Conservation (phyloP, 768 basidiomycete species). For the Lentinula boryana region DNA sequence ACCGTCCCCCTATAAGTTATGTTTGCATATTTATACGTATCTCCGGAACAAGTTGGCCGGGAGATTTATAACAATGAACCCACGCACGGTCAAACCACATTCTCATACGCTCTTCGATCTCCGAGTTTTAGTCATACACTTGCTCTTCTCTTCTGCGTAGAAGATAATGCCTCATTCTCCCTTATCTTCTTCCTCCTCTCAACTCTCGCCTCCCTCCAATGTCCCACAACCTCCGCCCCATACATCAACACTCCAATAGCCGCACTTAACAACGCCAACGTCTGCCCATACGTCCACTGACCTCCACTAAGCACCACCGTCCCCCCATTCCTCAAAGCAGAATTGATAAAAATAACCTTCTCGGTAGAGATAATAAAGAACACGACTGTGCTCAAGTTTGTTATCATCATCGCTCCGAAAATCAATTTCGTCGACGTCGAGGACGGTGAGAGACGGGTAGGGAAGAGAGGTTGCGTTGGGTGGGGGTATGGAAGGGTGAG, state of each 20-base stretch:
- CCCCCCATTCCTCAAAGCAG: neutral
- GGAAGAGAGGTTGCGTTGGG: neutral
- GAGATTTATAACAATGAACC: no score
- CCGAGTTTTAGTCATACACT: no score
- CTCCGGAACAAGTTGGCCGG: no score
- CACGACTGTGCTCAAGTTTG: neutral
- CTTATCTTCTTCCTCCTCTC: neutral
- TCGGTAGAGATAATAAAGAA: neutral
- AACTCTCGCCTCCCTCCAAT: neutral
- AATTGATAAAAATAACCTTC: neutral
- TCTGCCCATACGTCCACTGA: neutral
- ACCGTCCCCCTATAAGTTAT: no score
- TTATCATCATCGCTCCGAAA: neutral
- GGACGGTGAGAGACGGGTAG: neutral
- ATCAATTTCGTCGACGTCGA: neutral
- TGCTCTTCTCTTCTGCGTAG: no score
- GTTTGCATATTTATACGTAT: neutral
- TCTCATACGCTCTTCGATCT: no score
- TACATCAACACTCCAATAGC: neutral
- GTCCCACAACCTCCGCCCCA: neutral
- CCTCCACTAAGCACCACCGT: neutral
- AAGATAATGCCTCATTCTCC: neutral
- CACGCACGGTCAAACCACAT: no score
- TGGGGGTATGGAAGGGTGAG: neutral
- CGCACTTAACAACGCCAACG: neutral